A percentile compares a stretch with the other conserved stretches of the same genome.
phyloP scores from a whole-genome alignment of 306 rosid species.

The Argentina anserina region DNA sequence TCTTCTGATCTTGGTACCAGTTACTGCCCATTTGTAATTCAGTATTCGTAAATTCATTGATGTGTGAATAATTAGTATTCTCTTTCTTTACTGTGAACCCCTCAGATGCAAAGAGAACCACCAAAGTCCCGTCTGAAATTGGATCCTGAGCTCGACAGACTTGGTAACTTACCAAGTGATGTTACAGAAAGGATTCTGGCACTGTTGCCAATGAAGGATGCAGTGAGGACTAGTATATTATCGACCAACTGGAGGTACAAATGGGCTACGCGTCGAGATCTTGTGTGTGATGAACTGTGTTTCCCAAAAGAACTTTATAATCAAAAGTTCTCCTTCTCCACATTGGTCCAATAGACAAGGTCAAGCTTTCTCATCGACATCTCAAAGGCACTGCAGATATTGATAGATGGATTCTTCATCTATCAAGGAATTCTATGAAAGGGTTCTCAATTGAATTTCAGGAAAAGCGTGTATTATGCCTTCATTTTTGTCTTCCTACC shows the following conservation, averaged over 20 bases:
- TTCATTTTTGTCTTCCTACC: background rate
- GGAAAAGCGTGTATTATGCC: background rate
- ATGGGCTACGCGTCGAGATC: conserved; percentile 45
- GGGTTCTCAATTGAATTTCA: conserved; percentile 17
- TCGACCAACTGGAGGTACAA: conserved; percentile 59
- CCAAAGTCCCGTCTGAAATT: conserved; percentile 28
- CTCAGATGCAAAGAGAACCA: background rate
- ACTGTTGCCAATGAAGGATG: conserved; percentile 41
- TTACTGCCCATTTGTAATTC: too few species aligned
- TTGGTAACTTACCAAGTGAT: background rate
- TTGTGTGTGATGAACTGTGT: conserved; percentile 39
- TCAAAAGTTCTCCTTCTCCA: conserved; percentile 18
- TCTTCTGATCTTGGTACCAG: too few species aligned
- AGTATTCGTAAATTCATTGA: too few species aligned
- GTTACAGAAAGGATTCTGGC: conserved; percentile 40
- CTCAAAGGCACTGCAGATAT: conserved; percentile 39
- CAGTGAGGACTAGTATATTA: conserved; percentile 50
- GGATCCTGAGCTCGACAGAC: conserved; percentile 32
- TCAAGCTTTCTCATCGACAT: conserved; percentile 45
- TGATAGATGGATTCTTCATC: conserved; percentile 49
- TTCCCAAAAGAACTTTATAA: conserved; percentile 21
- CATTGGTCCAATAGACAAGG: conserved; percentile 38
- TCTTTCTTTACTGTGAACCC: too few species aligned
- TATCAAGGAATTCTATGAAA: conserved; percentile 38
- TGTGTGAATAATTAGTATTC: too few species aligned